Evolutionary conservation across 768 basidiomycete species (phyloP).

Genomic region (Pulveroboletus sp.): DNA sequence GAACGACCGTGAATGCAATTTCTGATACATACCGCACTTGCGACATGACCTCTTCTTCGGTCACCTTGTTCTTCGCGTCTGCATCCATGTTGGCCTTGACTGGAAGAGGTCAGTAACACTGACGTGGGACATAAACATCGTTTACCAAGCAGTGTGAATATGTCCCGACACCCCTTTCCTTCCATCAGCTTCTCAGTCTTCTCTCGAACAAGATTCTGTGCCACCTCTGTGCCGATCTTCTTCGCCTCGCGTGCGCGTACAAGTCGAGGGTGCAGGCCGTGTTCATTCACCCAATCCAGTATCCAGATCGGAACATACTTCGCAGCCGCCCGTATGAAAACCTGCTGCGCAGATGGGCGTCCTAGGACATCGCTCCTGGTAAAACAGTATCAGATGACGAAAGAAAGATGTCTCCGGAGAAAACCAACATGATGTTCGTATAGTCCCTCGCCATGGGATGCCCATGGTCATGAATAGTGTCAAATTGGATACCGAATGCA

Average conservation of each 20-base stretch:
- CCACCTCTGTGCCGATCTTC: constrained; percentile 2
- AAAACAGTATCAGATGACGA: constrained; percentile 6
- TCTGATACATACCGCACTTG: constrained; percentile 18
- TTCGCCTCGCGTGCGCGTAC: constrained; percentile 15
- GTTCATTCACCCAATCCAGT: constrained; percentile 35
- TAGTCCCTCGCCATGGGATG: constrained; percentile 13
- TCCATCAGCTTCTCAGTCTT: constrained; percentile 11
- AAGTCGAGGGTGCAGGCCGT: constrained; percentile 21
- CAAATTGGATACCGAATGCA: constrained; percentile 50
- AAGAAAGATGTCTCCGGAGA: constrained; percentile 2
- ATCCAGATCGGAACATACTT: constrained; percentile 14
- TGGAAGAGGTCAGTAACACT: background rate
- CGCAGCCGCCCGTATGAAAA: constrained; percentile 15
- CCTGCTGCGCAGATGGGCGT: constrained; percentile 12
- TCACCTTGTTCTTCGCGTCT: constrained; percentile 4
- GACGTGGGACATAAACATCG: background rate
- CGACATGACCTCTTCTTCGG: constrained; percentile 13
- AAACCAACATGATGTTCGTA: constrained; percentile 11
- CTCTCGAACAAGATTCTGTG: constrained; percentile 17
- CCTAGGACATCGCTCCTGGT: constrained; percentile 16
- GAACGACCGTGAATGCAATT: background rate
- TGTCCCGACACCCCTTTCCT: constrained; percentile 16
- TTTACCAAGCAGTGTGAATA: constrained; percentile 39
- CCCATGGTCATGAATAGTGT: constrained; percentile 8
- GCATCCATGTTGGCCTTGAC: constrained; percentile 30